Base-by-base conservation (phyloP, 2,329 filamentous ascomycete species). In the Clarireedia hainanense region DNA sequence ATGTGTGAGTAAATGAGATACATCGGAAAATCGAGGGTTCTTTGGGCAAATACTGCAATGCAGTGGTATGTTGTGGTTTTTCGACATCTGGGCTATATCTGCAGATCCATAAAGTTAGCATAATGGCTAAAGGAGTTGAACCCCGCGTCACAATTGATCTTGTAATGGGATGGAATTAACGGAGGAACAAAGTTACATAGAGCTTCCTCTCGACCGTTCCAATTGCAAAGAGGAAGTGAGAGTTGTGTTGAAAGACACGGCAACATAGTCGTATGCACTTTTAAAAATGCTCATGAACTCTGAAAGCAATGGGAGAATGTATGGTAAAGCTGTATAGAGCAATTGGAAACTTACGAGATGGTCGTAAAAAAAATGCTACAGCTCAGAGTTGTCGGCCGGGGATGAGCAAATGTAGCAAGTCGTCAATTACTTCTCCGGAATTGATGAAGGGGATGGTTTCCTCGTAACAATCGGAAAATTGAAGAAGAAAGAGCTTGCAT, bases 1-100 rank as follows among this genome's bases (percentile, higher is more conserved):
- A 68, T 97, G 92, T 12, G 92, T 97, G 67, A 97, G 81, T 39
- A 96, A 77, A 71, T 96, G 92, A 36, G 91, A 96, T 46, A 91
- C 78, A 71, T 97, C 92, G 55, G 90, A 95, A 73, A 96, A 96
- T 30, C 74, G 80, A 40, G 89, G 89, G 58, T 80, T 80, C 63
- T 86, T 89, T 37, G 88, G 86, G 69, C 92, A 97, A 63, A 96
- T 85, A 66, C 79, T 84, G 80, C 92, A 97, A 63, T 83, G 74
- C 49, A 96, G 81, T 56, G 87, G 83, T 57, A 91, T 85, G 48
- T 48, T 50, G 47, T 60, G 47, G 39, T 63, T 55, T 50, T 62
- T 63, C 49, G 62, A 60, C 65, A 65, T 67, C 17, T 23, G 61
- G 50, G 23, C 27, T 24, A 24, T 53, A 39, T 39, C 58, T 61